Evolutionary conservation across 202 grass and related monocot genomes (phyloP).

Genomic region (Dendrocalamus latiflorus): DNA sequence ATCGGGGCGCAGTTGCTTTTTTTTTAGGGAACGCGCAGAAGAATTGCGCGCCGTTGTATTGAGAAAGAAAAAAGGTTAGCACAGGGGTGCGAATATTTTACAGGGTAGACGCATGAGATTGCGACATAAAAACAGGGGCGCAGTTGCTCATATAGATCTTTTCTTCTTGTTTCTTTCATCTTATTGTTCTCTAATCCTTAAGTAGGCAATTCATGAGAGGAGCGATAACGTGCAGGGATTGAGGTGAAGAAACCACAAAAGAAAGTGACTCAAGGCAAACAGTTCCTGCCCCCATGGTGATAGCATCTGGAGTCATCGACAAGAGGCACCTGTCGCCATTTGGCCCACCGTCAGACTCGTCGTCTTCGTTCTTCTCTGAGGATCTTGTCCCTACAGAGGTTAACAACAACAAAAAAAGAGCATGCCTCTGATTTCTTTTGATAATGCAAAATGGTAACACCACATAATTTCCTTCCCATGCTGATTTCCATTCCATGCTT

Average conservation of each 20-base stretch:
- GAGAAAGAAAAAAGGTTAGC: too few species aligned
- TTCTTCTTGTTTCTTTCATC: background rate
- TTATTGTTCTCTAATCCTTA: background rate
- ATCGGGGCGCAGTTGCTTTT: background rate
- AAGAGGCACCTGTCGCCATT: conserved; percentile 31
- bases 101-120: too few species aligned
- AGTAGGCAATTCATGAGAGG: conserved; percentile 18
- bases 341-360: conserved; percentile 27
- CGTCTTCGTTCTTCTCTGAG: conserved; percentile 54
- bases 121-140: too few species aligned
- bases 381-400: conserved; percentile 50
- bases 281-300: conserved; percentile 37
- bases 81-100: too few species aligned
- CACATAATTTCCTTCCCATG: conserved; percentile 17
- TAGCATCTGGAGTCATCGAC: conserved; percentile 48
- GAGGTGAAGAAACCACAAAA: background rate
- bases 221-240: background rate
- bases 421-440: background rate
- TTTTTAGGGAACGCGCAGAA: too few species aligned
- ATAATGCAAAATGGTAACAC: background rate
- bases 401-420: background rate
- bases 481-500: conserved; percentile 21
- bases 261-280: background rate
- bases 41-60: too few species aligned
- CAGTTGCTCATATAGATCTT: background rate